A percentile compares a stretch with the other conserved stretches of the same genome.
phyloP scores from a whole-genome alignment of 2,329 filamentous ascomycete genomes.

The Venturia asperata region DNA sequence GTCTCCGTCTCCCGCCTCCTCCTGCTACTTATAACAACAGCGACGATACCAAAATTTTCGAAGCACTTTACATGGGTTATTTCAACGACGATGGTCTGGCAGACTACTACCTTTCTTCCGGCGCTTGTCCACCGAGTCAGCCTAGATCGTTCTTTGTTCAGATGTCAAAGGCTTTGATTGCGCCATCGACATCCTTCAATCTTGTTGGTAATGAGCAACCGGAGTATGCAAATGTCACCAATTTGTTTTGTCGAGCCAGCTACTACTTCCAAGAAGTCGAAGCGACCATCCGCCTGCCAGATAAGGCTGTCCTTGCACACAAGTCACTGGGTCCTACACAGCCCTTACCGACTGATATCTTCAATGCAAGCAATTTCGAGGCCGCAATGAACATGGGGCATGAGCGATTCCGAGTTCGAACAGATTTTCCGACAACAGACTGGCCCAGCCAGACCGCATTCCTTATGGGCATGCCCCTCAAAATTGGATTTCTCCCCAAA shows the following conservation, averaged over 20 bases:
- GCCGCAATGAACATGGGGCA: slow-evolving; percentile 27
- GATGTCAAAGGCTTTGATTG: too few relatives aligned
- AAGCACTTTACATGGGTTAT: slow-evolving; percentile 41
- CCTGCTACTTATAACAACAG: slow-evolving; percentile 17
- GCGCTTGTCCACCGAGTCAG: slow-evolving; percentile 28
- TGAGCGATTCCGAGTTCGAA: slow-evolving; percentile 19
- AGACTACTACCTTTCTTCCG: slow-evolving; percentile 28
- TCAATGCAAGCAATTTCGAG: slow-evolving; percentile 38
- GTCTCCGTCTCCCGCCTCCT: slow-evolving; percentile 5
- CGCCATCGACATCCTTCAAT: too few relatives aligned
- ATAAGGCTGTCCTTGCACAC: too few relatives aligned
- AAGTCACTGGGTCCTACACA: too few relatives aligned
- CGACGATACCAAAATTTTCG: slow-evolving; percentile 23
- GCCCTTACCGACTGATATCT: slow-evolving; percentile 25
- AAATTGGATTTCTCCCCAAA: slow-evolving; percentile 26
- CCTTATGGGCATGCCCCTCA: too few relatives aligned
- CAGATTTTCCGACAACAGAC: slow-evolving; percentile 22
- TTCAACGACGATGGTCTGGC: slow-evolving; percentile 29
- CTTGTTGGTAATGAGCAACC: too few relatives aligned
- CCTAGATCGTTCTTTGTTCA: slow-evolving; percentile 37
- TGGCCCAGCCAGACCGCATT: slow-evolving; percentile 24
- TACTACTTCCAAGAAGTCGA: slow-evolving; percentile 44
- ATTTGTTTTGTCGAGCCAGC: slow-evolving; percentile 37
- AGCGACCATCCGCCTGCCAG: slow-evolving; percentile 33
- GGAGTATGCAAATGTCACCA: slow-evolving; percentile 27